Base-by-base conservation (phyloP, 176 grass and related monocot species). In the Oryza meridionalis region DNA sequence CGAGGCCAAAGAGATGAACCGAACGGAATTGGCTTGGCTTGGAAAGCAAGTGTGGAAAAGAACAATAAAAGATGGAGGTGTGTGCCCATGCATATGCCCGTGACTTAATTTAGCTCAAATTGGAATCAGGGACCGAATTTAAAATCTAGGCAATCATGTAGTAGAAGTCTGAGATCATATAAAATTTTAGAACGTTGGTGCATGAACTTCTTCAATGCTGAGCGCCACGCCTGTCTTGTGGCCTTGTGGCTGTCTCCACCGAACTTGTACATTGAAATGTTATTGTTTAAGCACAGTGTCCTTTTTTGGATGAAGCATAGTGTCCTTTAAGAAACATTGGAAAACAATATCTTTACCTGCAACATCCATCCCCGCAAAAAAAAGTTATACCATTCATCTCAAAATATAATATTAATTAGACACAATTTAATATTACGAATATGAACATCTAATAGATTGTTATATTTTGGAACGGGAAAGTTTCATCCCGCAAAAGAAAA, bases 31-130 rank as follows among this genome's bases (percentile, higher is more conserved):
- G 70, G 71, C 77, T 24, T 7, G 59, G 31, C 87, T 87, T 92
- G 70, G 71, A 82, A 72, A 86, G 45, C 87, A 92, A 92, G 87
- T 81, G 67, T 72, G 55, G 32, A 4, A 38, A 84, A 77, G 19
- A 58, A 58, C 2, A n/a, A 19, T n/a, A 58, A 58, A 58, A 58
- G 55, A 86, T 21, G 21, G 88, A 59, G 61, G 67, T 62, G 61
- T 71, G 77, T 14, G 31, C 44, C 82, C 40, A 70, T 89, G 40
- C 40, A 70, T 89, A 70, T 89, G 40, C 70, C n/a, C 19, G 7
- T 19, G 27, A 19, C 21, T 70, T 22, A 37, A 35, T 77, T 35
- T 79, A 67, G 27, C 9, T 13, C 5, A 32, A 22, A 68, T 14
- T 24, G 42, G 16, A 6, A 17, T 11, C 47, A 62, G 21, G 8